Evolutionary conservation across 2,329 filamentous ascomycete genomes (phyloP), one percentile per base, ranked within the genome.

Genomic region (Hypoxylon sp.): DNA sequence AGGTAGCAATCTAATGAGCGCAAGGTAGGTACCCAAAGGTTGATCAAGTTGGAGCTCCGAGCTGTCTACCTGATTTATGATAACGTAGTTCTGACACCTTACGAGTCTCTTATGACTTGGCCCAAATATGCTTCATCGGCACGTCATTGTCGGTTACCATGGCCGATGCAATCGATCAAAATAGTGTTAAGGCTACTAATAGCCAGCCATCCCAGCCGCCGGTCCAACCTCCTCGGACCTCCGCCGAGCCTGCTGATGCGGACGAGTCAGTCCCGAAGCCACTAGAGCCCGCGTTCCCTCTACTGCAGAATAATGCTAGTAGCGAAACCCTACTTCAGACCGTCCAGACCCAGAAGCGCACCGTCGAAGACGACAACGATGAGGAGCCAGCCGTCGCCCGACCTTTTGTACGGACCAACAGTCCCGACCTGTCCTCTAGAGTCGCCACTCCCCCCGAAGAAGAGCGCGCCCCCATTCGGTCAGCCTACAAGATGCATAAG

Each of bases 401-500:
- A 56, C 84, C 85, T 3, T 87, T 87, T 56, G 73, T 83, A 20
- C 80, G 85, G 42, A 82, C 79, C 3, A 78, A 77, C 18, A 87
- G 83, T 65, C 83, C 81, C 9, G 78, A 83, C 35, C 72, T 77
- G 11, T 60, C 64, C 11, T 64, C 68, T 11, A 59, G 68, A 29
- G 67, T 63, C n/a, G 45, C 62, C 7, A 66, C 67, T 0, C 65
- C 66, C 31, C 68, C 63, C 18, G 69, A 64, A 21, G 68, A 70
- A 29, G 66, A 69, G 49, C 62, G 63, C 23, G 64, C 64, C 9
- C 60, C 67, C 3, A 57, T 77, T 49, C 75, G 77, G 18, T 66
- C 79, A 15, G 73, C 80, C 40, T 82, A 83, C 74, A 84, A 83
- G 72, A 97, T 99, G 92, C 92, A 97, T 79, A 96, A 95, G 70